Evolutionary conservation across 163 green algal species (phyloP).

Genomic region (Chloromonas sp.): DNA sequence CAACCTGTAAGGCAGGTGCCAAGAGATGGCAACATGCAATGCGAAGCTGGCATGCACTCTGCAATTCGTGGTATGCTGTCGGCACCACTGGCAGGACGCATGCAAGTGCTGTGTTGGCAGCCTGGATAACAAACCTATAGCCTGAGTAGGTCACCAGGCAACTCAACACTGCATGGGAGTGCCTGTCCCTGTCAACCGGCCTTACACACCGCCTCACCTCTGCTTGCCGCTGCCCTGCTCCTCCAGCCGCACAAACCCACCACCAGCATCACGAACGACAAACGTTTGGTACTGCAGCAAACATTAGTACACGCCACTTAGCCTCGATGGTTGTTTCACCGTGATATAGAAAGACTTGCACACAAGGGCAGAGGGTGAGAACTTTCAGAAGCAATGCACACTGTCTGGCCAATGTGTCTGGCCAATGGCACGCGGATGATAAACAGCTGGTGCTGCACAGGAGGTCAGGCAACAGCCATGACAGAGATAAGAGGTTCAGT

Average conservation of each 20-base stretch:
- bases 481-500: not conserved
- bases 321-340: no score
- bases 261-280: not conserved
- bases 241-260: not conserved
- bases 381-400: not conserved
- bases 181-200: no score
- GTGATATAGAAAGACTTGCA: no score
- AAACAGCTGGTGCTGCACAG: not conserved
- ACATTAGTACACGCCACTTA: not conserved
- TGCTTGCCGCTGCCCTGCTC: not conserved
- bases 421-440: not conserved
- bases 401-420: not conserved
- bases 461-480: not conserved
- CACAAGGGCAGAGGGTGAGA: not conserved
- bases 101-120: no score
- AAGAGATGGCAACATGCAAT: no score
- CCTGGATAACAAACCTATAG: no score
- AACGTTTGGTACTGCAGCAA: not conserved
- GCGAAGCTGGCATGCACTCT: no score
- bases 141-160: no score
- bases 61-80: no score
- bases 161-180: no score
- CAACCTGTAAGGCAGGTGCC: no score
- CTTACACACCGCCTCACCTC: not conserved
- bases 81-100: no score